Conservation (phyloP, 2,329 filamentous ascomycete species). For the Chaetomiaceae sp. region DNA sequence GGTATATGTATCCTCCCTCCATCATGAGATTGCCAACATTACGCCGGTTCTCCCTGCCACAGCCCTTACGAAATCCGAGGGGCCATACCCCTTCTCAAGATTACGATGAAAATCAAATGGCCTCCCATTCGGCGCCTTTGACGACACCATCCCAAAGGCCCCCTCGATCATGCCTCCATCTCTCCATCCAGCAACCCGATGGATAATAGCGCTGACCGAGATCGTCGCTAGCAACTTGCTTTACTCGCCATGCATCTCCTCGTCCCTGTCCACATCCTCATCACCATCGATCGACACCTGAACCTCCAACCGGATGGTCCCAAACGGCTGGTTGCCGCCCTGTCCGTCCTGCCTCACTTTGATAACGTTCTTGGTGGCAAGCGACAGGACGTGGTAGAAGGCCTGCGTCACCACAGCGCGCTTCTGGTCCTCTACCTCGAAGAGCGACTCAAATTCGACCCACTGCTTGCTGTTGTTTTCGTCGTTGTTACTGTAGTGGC, state of each 20-base stretch:
- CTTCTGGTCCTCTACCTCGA: constrained; percentile 52
- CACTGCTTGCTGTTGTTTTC: constrained; percentile 34
- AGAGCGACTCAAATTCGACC: constrained; percentile 65
- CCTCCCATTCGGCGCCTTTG: background rate
- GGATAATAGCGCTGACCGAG: too few relatives aligned
- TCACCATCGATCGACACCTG: constrained; percentile 14
- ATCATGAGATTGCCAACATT: constrained; percentile 3
- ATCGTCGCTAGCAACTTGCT: background rate
- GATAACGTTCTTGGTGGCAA: constrained; percentile 63
- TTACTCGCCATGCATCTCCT: background rate
- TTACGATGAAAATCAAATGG: background rate
- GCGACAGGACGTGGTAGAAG: constrained; percentile 67
- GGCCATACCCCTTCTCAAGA: background rate
- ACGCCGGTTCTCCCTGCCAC: background rate
- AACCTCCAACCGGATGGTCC: constrained; percentile 44
- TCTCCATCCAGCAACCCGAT: background rate
- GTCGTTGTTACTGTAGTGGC: constrained; percentile 27
- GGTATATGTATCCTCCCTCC: background rate
- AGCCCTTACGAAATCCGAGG: background rate
- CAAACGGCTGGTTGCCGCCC: constrained; percentile 37
- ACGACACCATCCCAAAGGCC: background rate
- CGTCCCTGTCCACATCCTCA: background rate
- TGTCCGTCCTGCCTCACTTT: constrained; percentile 55
- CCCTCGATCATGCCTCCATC: background rate
- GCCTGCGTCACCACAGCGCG: constrained; percentile 67